These are phyloP conservation scores for Penicillium diatomitis DNA, from an alignment of 495 filamentous ascomycete genomes.

Conservation along the genomic window DNA sequence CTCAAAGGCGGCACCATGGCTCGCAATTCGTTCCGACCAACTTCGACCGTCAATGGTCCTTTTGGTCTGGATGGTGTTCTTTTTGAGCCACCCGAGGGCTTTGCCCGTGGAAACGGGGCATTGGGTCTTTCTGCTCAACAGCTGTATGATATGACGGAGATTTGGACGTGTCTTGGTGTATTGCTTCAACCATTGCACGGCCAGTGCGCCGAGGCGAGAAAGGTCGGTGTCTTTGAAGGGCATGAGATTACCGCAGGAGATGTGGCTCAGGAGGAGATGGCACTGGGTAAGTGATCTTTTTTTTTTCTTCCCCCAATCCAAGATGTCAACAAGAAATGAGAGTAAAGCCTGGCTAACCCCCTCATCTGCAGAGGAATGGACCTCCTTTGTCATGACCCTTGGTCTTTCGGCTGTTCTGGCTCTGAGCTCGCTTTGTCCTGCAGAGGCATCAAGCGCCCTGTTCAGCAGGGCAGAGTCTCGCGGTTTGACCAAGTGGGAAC, in stretches of 20 bases:
- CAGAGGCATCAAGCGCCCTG: constrained; percentile 32
- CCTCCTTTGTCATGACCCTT: constrained; percentile 49
- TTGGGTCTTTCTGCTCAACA: constrained; percentile 46
- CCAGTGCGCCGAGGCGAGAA: constrained; percentile 44
- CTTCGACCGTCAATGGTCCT: constrained; percentile 32
- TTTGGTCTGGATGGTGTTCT: constrained; percentile 46
- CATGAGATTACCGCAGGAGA: constrained; percentile 38
- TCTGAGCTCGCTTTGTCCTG: constrained; percentile 38
- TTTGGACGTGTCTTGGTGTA: constrained; percentile 55
- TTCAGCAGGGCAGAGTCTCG: constrained; percentile 45
- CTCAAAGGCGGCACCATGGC: constrained; percentile 48
- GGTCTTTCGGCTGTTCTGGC: constrained; percentile 48
- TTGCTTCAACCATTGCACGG: constrained; percentile 51
- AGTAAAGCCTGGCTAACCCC: constrained; percentile 17
- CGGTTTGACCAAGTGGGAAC: constrained; percentile 50
- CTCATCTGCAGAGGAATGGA: constrained; percentile 50
- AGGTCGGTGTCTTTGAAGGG: constrained; percentile 47
- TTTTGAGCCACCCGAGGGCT: constrained; percentile 47
- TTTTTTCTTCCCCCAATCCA: too few species aligned
- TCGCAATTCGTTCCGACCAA: constrained; percentile 22
- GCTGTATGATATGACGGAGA: constrained; percentile 57
- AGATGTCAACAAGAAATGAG: not conserved
- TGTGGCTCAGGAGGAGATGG: constrained; percentile 41
- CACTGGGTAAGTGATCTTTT: constrained; percentile 38
- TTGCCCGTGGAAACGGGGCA: constrained; percentile 47